These are phyloP conservation scores for Amesomyces nigricolor DNA, from an alignment of 2,329 filamentous ascomycete genomes.

Conservation along the genomic window DNA sequence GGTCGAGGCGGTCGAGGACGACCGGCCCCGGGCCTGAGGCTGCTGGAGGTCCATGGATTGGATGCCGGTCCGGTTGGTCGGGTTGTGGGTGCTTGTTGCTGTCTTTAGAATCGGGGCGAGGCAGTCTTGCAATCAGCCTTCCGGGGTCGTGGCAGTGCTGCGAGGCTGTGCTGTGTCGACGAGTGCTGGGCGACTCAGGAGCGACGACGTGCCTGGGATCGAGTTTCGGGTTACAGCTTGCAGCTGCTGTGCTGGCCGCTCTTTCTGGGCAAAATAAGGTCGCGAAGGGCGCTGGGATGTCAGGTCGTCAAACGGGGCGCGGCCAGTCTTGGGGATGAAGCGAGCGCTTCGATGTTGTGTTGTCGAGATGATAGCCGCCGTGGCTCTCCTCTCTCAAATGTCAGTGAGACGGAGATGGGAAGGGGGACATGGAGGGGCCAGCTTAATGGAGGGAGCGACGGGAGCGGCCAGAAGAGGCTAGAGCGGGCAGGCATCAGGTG, in stretches of 20 bases:
- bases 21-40: conserved; percentile 49
- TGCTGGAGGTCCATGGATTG: conserved; percentile 48
- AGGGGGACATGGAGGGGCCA: conserved; percentile 11
- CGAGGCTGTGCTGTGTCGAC: conserved; percentile 37
- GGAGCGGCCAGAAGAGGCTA: too few species aligned
- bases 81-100: conserved; percentile 27
- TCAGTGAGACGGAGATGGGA: not conserved
- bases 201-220: conserved; percentile 9
- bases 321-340: not conserved
- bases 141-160: conserved; percentile 37
- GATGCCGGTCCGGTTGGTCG: conserved; percentile 19
- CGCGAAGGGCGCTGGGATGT: not conserved
- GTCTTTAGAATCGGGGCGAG: conserved; percentile 36
- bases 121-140: conserved; percentile 43
- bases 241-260: conserved; percentile 10
- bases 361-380: conserved; percentile 1
- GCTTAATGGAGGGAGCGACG: not conserved
- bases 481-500: not conserved
- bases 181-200: conserved; percentile 10
- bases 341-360: not conserved
- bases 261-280: not conserved
- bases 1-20: conserved; percentile 48
- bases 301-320: not conserved
- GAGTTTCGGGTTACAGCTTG: not conserved
- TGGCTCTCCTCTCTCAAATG: conserved; percentile 4